Evolutionary conservation across 495 filamentous ascomycete species (phyloP).

Genomic region (Entonaema liquescens): DNA sequence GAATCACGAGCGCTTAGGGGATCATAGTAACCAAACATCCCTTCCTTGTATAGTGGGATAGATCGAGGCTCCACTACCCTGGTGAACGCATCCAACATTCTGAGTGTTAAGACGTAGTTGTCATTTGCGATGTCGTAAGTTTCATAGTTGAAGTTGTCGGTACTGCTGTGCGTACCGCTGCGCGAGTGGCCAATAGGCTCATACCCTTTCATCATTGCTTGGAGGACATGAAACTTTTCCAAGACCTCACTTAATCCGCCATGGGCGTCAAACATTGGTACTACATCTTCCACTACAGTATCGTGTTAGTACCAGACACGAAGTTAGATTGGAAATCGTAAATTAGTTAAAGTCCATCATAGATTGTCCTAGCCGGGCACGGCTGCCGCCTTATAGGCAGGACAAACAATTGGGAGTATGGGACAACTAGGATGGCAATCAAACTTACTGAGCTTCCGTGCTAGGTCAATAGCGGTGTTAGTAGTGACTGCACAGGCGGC

Average conservation of each 20-base stretch:
- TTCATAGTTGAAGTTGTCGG: constrained; percentile 43
- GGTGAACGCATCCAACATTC: constrained; percentile 36
- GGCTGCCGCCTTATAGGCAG: neutral
- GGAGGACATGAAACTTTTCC: constrained; percentile 28
- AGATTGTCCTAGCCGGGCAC: neutral
- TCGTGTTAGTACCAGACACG: neutral
- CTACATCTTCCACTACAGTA: constrained; percentile 48
- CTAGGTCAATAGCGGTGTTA: constrained; percentile 55
- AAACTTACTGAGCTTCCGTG: constrained; percentile 19
- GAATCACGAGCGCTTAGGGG: constrained; percentile 38
- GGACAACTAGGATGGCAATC: neutral
- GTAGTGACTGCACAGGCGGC: constrained; percentile 50
- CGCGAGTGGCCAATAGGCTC: neutral
- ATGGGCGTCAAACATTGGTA: constrained; percentile 39
- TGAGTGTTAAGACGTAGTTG: constrained; percentile 35
- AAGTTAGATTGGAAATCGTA: neutral
- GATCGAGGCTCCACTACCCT: constrained; percentile 20
- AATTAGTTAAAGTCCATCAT: too few relatives aligned
- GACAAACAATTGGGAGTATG: neutral
- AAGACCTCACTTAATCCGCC: constrained; percentile 40
- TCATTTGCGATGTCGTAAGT: constrained; percentile 46
- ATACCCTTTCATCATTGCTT: neutral
- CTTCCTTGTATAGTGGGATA: constrained; percentile 45
- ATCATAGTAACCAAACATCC: constrained; percentile 46
- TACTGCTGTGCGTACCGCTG: neutral